These are phyloP conservation scores for Herpomyces periplanetae DNA, from an alignment of 2,329 filamentous ascomycete genomes.

Conservation along the genomic window DNA sequence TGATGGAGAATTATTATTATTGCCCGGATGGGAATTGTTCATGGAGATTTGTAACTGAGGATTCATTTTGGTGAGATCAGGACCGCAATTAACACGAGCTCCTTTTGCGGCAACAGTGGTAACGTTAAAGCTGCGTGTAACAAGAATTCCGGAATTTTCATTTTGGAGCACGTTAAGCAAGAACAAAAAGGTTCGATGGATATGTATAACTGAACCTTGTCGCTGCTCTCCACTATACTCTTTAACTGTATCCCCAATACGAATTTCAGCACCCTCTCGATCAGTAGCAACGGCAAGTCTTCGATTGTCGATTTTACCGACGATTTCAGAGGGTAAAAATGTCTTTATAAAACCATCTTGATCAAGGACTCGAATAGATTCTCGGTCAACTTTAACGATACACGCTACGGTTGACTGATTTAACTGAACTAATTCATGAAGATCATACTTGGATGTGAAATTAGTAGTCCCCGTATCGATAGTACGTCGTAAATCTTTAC, in stretches of 20 bases:
- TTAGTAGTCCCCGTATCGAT: too few species aligned
- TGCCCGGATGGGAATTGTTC: slow-evolving; percentile 14
- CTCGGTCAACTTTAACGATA: slow-evolving; percentile 73
- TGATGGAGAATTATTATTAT: too few species aligned
- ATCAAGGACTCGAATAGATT: slow-evolving; percentile 57
- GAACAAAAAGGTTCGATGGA: slow-evolving; percentile 71
- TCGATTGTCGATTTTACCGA: slow-evolving; percentile 46
- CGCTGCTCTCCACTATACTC: slow-evolving; percentile 54
- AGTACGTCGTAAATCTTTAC: slow-evolving; percentile 54
- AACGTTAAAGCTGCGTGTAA: slow-evolving; percentile 47
- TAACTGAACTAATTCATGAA: slow-evolving; percentile 75
- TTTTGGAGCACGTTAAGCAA: slow-evolving; percentile 43
- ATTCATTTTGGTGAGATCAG: slow-evolving; percentile 66
- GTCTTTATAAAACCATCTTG: slow-evolving; percentile 51
- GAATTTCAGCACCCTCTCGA: slow-evolving; percentile 64
- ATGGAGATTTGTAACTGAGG: slow-evolving; percentile 48
- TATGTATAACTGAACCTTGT: slow-evolving; percentile 60
- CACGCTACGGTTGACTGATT: slow-evolving; percentile 56
- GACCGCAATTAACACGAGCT: slow-evolving; percentile 29
- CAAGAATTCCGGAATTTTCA: slow-evolving; percentile 58
- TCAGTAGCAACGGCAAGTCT: slow-evolving; percentile 66
- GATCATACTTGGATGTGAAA: slow-evolving; percentile 57
- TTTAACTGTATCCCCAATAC: slow-evolving; percentile 60
- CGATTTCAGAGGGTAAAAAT: slow-evolving; percentile 59
- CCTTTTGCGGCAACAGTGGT: slow-evolving; percentile 78